A percentile compares a stretch with the other conserved stretches of the same genome.
phyloP scores from a whole-genome alignment of 1,284 basidiomycete species.

The Ustilago lituana region DNA sequence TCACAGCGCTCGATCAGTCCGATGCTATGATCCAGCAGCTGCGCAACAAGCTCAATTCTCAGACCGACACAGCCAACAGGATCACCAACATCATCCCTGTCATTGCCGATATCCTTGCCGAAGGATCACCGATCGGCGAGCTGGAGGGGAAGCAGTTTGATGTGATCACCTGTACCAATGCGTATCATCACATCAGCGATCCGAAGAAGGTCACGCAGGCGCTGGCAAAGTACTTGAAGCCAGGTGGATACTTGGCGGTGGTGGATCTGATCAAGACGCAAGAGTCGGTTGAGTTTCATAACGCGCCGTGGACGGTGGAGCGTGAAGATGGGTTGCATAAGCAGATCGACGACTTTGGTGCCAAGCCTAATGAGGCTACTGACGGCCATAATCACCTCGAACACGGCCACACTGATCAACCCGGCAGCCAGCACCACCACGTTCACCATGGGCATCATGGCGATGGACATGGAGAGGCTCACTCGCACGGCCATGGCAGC shows the following conservation, averaged over 20 bases:
- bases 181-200: conserved; percentile 47
- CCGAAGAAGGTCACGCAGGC: conserved; percentile 29
- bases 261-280: conserved; percentile 40
- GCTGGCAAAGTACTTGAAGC: conserved; percentile 27
- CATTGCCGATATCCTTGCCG: conserved; percentile 21
- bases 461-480: conserved; percentile 11
- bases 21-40: conserved; percentile 40
- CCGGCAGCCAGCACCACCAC: conserved; percentile 6
- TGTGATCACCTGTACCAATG: conserved; percentile 45
- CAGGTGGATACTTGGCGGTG: conserved; percentile 37
- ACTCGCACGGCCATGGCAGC: neutral
- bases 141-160: conserved; percentile 30
- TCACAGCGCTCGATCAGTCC: conserved; percentile 40
- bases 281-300: conserved; percentile 18
- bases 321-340: conserved; percentile 20
- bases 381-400: conserved; percentile 14
- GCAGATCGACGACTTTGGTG: conserved; percentile 20
- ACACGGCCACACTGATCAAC: conserved; percentile 4
- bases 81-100: conserved; percentile 22
- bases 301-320: conserved; percentile 10
- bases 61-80: conserved; percentile 1
- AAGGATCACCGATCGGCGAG: neutral
- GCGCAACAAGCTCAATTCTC: conserved; percentile 29
- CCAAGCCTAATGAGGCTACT: neutral
- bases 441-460: too few relatives aligned